Evolutionary conservation across 1,139 yeast species (phyloP).

Genomic region (Hyphopichia fennica): DNA sequence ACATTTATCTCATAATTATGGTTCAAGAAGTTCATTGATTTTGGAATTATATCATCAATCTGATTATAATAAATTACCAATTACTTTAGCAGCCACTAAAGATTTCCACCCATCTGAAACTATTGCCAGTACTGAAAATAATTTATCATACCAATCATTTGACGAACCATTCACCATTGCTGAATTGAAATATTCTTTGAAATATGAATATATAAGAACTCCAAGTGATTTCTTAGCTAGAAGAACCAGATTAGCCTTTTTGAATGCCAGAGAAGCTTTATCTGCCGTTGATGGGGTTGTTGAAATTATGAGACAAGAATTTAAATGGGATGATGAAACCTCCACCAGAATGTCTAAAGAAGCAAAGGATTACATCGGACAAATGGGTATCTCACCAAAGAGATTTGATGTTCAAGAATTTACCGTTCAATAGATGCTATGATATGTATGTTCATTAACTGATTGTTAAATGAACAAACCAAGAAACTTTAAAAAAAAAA

Average conservation of each 20-base stretch:
- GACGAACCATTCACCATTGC: slow-evolving; percentile 92
- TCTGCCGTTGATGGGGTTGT: slow-evolving; percentile 83
- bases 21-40: slow-evolving; percentile 82
- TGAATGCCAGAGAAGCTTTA: slow-evolving; percentile 84
- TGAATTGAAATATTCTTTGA: slow-evolving; percentile 79
- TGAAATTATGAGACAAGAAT: slow-evolving; percentile 77
- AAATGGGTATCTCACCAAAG: slow-evolving; percentile 51
- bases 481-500: not conserved
- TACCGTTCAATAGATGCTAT: slow-evolving; percentile 2
- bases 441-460: too few species aligned
- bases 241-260: slow-evolving; percentile 90
- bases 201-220: slow-evolving; percentile 83
- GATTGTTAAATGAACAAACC: not conserved
- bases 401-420: slow-evolving; percentile 35
- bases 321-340: slow-evolving; percentile 68
- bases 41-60: slow-evolving; percentile 61
- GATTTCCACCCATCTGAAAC: slow-evolving; percentile 34
- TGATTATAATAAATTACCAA: slow-evolving; percentile 59
- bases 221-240: slow-evolving; percentile 91
- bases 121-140: slow-evolving; percentile 33
- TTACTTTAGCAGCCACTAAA: slow-evolving; percentile 52
- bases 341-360: slow-evolving; percentile 56
- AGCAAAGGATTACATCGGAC: slow-evolving; percentile 58
- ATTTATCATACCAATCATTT: slow-evolving; percentile 50
- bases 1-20: slow-evolving; percentile 85